These are phyloP conservation scores for Nectriaceae sp. DNA, from an alignment of 2,329 filamentous ascomycete genomes.

Conservation along the genomic window DNA sequence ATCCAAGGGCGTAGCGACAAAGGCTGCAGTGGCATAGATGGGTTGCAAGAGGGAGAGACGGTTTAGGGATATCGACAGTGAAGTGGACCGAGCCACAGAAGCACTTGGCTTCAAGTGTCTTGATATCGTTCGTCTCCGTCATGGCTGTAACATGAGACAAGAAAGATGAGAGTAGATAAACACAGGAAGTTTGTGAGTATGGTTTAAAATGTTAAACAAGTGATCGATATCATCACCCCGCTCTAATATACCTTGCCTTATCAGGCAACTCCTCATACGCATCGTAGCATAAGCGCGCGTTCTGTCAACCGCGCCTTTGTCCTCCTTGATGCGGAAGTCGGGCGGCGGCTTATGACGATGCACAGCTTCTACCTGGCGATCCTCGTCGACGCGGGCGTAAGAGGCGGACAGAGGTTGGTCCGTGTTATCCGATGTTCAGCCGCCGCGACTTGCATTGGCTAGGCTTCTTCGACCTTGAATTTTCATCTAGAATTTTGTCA, in stretches of 20 bases:
- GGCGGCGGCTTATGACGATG: background rate
- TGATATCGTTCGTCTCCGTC: slow-evolving; percentile 22
- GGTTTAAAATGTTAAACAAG: background rate
- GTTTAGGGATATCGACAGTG: slow-evolving; percentile 40
- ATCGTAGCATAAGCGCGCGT: too few relatives aligned
- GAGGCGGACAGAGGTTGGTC: background rate
- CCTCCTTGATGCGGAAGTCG: background rate
- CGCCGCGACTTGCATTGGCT: slow-evolving; percentile 6
- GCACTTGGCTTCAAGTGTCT: slow-evolving; percentile 46
- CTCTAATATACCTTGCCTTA: too few relatives aligned
- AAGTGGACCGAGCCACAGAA: slow-evolving; percentile 47
- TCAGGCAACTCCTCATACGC: too few relatives aligned
- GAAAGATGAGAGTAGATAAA: background rate
- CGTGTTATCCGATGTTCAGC: slow-evolving; percentile 28
- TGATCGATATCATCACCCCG: background rate
- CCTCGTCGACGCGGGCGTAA: background rate
- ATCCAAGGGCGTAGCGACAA: slow-evolving; percentile 46
- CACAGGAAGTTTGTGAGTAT: background rate
- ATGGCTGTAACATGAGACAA: slow-evolving; percentile 11
- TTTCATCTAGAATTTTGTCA: background rate
- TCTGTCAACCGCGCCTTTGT: slow-evolving; percentile 7
- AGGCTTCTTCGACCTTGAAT: background rate
- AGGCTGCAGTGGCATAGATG: slow-evolving; percentile 49
- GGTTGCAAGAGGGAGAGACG: slow-evolving; percentile 41
- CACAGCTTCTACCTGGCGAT: background rate